These are phyloP conservation scores for Trichomonas gallinae DNA, from an alignment of 208 protist genomes.

Conservation along the genomic window DNA sequence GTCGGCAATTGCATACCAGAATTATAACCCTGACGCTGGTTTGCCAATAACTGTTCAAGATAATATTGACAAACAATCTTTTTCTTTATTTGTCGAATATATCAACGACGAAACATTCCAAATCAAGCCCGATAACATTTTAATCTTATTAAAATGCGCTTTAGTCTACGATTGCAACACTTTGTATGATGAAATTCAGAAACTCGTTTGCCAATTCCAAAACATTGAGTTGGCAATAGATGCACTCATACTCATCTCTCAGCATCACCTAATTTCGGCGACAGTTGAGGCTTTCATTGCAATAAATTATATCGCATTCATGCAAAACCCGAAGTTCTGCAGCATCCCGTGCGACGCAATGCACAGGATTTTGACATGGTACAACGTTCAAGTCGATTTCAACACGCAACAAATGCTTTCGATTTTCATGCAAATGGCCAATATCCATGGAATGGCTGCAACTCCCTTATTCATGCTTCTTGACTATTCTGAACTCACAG, in stretches of 20 bases:
- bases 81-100: background rate
- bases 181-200: background rate
- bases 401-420: background rate
- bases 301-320: background rate
- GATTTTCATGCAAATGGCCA: background rate
- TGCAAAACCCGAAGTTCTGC: background rate
- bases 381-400: background rate
- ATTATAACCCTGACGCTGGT: background rate
- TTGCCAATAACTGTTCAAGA: background rate
- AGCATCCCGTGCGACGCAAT: background rate
- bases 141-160: background rate
- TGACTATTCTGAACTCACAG: background rate
- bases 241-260: background rate
- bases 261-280: background rate
- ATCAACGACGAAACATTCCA: background rate
- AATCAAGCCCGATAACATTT: background rate
- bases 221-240: background rate
- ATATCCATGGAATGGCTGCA: background rate
- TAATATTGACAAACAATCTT: background rate
- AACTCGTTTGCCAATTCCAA: background rate
- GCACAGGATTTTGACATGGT: background rate
- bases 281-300: background rate
- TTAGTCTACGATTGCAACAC: background rate
- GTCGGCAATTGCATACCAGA: background rate
- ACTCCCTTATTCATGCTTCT: background rate